Conservation (phyloP, 116 monocot genomes). For the Thalassia testudinum region DNA sequence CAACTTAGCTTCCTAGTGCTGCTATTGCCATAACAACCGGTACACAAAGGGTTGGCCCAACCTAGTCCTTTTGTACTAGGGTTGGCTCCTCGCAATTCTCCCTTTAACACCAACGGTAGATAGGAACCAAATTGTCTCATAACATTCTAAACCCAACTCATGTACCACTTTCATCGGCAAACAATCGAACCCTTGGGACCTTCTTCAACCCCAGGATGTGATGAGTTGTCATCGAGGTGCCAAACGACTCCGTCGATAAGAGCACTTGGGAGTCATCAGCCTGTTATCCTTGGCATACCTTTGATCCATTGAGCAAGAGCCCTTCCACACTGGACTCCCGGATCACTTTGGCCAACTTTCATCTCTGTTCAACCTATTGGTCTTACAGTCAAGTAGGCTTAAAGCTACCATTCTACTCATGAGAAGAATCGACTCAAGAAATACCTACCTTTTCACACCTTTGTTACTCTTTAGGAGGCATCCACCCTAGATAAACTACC, state of each 20-base stretch:
- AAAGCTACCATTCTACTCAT: slow-evolving; percentile 6
- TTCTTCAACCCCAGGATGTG: too few species aligned
- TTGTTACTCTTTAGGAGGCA: slow-evolving; percentile 14
- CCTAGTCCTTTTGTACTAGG: too few species aligned
- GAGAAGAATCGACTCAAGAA: background rate
- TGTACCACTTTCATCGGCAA: too few species aligned
- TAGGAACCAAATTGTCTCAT: too few species aligned
- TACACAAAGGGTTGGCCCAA: too few species aligned
- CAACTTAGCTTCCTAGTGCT: too few species aligned
- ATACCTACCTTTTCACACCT: slow-evolving; percentile 5
- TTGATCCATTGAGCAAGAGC: slow-evolving; percentile 28
- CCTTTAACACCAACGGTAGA: too few species aligned
- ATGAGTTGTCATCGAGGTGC: slow-evolving; percentile 16
- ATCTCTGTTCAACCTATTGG: slow-evolving; percentile 7
- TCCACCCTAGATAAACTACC: slow-evolving; percentile 10
- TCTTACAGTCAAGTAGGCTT: slow-evolving; percentile 14
- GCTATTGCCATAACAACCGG: too few species aligned
- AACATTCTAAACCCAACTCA: too few species aligned
- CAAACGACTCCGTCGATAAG: slow-evolving; percentile 15
- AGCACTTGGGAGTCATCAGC: slow-evolving; percentile 23
- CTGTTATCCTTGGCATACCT: slow-evolving; percentile 22
- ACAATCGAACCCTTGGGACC: too few species aligned
- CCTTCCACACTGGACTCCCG: slow-evolving; percentile 17
- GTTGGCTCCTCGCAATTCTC: too few species aligned
- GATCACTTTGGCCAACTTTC: slow-evolving; percentile 17